Percentiles rank a stretch among this genome's conserved stretches.
phyloP scores from a whole-genome alignment of 345 rosid genomes.

The Pugionium dolabratum region DNA sequence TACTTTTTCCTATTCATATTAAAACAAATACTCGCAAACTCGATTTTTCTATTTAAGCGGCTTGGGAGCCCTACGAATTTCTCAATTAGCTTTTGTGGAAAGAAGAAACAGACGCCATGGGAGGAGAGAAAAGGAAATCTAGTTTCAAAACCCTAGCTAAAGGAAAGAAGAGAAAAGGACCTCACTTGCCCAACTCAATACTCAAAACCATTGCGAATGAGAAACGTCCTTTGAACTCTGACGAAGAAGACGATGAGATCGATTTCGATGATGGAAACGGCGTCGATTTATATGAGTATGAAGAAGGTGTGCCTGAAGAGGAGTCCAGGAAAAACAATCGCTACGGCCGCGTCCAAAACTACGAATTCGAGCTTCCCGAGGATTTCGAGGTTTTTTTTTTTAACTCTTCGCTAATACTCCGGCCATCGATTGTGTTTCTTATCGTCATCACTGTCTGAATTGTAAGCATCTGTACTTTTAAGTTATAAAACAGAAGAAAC shows the following conservation, averaged over 20 bases:
- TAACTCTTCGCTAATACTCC: neutral
- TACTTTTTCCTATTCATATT: too few species aligned
- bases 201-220: constrained; percentile 52
- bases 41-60: too few species aligned
- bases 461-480: neutral
- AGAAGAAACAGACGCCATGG: constrained; percentile 22
- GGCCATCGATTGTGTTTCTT: neutral
- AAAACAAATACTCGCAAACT: too few species aligned
- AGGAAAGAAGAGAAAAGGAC: constrained; percentile 51
- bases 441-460: constrained; percentile 14
- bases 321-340: constrained; percentile 79
- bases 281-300: constrained; percentile 77
- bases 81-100: too few species aligned
- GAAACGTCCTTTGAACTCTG: constrained; percentile 52
- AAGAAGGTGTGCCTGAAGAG: constrained; percentile 73
- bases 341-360: constrained; percentile 67
- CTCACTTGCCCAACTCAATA: constrained; percentile 66
- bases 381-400: constrained; percentile 54
- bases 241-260: constrained; percentile 64
- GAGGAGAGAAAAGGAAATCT: constrained; percentile 25
- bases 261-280: constrained; percentile 51
- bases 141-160: constrained; percentile 32
- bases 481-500: too few species aligned
- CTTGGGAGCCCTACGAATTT: too few species aligned
- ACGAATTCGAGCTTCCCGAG: constrained; percentile 68